Percentiles rank a stretch among this genome's conserved stretches.
Conservation (phyloP, 2,329 filamentous ascomycete species). For the Chaetomium strumarium region DNA sequence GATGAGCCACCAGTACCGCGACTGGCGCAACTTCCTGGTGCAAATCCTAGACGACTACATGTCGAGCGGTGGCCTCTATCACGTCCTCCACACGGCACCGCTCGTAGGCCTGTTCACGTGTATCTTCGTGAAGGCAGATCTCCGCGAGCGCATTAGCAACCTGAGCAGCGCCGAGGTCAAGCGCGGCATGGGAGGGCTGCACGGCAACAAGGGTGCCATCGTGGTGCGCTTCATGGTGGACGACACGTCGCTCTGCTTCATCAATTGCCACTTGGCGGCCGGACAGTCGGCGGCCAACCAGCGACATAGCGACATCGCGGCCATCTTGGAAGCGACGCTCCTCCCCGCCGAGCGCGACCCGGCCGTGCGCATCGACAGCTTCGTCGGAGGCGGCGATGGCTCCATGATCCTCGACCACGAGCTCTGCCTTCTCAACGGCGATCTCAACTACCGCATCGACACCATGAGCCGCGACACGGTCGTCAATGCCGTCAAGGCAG, state of each 20-base stretch:
- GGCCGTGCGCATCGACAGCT: conserved; percentile 66
- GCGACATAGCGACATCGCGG: conserved; percentile 86
- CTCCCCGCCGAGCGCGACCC: conserved; percentile 69
- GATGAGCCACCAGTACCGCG: conserved; percentile 96
- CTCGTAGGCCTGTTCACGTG: conserved; percentile 94
- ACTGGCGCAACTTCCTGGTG: conserved; percentile 88
- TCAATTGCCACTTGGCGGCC: conserved; percentile 95
- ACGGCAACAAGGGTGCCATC: conserved; percentile 95
- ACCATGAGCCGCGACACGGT: conserved; percentile 93
- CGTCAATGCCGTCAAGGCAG: conserved; percentile 72
- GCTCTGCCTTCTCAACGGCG: conserved; percentile 92
- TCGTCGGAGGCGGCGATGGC: conserved; percentile 87
- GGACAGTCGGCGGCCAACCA: conserved; percentile 86
- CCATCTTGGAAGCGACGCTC: conserved; percentile 74
- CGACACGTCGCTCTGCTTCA: conserved; percentile 88
- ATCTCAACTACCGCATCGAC: conserved; percentile 97
- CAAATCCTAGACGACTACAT: conserved; percentile 78
- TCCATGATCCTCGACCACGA: conserved; percentile 95
- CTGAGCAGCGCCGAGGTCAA: conserved; percentile 81
- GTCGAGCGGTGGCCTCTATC: conserved; percentile 66
- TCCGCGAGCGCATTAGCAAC: conserved; percentile 70
- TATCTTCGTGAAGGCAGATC: conserved; percentile 80
- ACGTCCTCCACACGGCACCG: conserved; percentile 79
- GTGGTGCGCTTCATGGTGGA: conserved; percentile 89
- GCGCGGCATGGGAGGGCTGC: conserved; percentile 87